Conservation (phyloP, 2,329 filamentous ascomycete species). For the Botrytis galanthina region DNA sequence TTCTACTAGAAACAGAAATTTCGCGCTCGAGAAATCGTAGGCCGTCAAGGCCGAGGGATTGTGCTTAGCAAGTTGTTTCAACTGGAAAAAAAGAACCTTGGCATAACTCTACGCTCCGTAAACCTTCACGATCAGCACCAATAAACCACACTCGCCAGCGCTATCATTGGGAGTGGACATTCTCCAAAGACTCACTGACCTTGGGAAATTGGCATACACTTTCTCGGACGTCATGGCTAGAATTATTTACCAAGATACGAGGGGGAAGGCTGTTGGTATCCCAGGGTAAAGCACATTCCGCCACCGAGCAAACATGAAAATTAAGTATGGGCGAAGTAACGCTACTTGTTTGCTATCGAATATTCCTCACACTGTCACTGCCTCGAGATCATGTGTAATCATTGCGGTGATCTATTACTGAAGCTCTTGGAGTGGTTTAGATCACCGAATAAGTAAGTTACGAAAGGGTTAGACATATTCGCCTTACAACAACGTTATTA, state of each 20-base stretch:
- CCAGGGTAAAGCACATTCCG: background rate
- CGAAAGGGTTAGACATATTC: background rate
- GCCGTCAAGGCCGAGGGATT: background rate
- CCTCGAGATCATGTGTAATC: background rate
- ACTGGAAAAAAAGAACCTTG: background rate
- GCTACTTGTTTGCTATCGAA: background rate
- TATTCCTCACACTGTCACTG: background rate
- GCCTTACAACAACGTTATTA: background rate
- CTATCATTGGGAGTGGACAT: background rate
- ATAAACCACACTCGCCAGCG: background rate
- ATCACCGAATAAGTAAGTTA: background rate
- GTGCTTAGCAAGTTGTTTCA: constrained; percentile 11
- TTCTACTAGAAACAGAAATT: background rate
- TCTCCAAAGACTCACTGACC: background rate
- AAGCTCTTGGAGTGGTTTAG: background rate
- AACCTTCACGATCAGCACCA: background rate
- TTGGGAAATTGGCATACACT: background rate
- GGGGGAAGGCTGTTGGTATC: background rate
- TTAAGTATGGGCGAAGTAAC: background rate
- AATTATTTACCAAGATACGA: background rate
- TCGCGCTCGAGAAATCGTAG: background rate
- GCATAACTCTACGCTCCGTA: background rate
- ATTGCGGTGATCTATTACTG: background rate
- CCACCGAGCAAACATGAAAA: background rate
- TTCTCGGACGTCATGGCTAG: background rate